Evolutionary conservation across 73 alveolate species (phyloP).

Genomic region (Uronychia setigera): DNA sequence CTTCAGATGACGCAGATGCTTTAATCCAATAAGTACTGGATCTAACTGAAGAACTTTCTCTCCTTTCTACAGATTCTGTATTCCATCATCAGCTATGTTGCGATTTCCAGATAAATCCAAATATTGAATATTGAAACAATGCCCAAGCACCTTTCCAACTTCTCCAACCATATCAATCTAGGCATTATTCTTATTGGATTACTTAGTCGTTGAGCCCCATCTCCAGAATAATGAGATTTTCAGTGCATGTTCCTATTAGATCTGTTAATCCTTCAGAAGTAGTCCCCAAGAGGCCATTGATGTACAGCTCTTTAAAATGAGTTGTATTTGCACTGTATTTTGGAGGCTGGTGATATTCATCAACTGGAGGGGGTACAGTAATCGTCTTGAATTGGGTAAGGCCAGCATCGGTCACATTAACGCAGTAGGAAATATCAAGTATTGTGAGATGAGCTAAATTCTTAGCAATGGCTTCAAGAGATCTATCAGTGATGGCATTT

Average conservation of each 20-base stretch:
- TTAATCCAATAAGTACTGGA: slow-evolving; percentile 5
- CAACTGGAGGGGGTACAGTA: too few relatives aligned
- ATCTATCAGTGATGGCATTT: slow-evolving; percentile 27
- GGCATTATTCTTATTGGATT: too few relatives aligned
- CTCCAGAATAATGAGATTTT: neutral
- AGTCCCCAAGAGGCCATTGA: neutral
- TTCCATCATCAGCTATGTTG: slow-evolving; percentile 47
- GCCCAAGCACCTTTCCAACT: slow-evolving; percentile 35
- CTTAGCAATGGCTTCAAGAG: slow-evolving; percentile 7
- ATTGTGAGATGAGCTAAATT: slow-evolving; percentile 5
- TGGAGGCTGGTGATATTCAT: too few relatives aligned
- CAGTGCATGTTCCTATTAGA: neutral
- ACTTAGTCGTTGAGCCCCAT: neutral
- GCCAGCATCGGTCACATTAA: slow-evolving; percentile 38
- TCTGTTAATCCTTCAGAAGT: neutral
- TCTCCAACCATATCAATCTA: slow-evolving; percentile 18
- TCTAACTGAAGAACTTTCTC: slow-evolving; percentile 5
- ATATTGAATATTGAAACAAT: slow-evolving; percentile 45
- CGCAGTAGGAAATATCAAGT: slow-evolving; percentile 34
- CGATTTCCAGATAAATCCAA: slow-evolving; percentile 52
- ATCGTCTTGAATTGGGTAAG: slow-evolving; percentile 3
- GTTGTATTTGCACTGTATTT: neutral
- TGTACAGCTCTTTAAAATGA: neutral
- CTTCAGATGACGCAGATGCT: slow-evolving; percentile 11
- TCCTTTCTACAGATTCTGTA: slow-evolving; percentile 29